Evolutionary conservation across 371 early-diverging fungal genomes (phyloP), one percentile per base, ranked within the genome.

Genomic region (Smittium culicis): DNA sequence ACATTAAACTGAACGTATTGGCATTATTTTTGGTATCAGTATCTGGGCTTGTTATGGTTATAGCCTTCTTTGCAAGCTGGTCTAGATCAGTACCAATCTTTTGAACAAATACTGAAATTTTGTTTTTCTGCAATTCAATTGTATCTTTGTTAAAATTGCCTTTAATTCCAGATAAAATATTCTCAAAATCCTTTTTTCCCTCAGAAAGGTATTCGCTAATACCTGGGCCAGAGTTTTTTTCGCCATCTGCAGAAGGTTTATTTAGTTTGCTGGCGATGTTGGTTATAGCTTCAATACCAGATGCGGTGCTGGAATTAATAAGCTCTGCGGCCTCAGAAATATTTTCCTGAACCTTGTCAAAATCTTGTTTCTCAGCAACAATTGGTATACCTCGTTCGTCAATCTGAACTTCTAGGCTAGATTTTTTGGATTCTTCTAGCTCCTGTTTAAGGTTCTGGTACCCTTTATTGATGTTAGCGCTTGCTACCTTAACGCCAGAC

Each of bases 41-140:
- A 34, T 25, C 28, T 11, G 65, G 65, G 20, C 45, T 17, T 1
- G 35, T 35, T 14, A 64, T 64, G 5, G 25, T 29, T 16, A 64
- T 68, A 28, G 75, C 76, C 0, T 71, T 71, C 58, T 76, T 74
- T 1, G 76, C 76, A 67, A 76, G 70, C 65, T 75, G 77, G 0
- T 74, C 45, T 20, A 76, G 59, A 54, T 76, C 65, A 16, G 3
- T 11, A 3, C 65, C 65, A 24, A 64, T 31, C 30, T 64, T 64
- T 3, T 64, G 25, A 14, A 64, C 34, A 1, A 35, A 35, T 45
- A 5, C 25, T 11, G 34, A 16, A 2, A 64, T 8, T 27, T 54
- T 54, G 2, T 45, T 3, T 27, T 45, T 31, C n/a, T 54, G 34
- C 17, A 29, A 24, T 35, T 35, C 35, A 16, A 64, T 29, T 2